Base-by-base conservation (phyloP, 176 grass and related monocot genomes). In the Avena eriantha region DNA sequence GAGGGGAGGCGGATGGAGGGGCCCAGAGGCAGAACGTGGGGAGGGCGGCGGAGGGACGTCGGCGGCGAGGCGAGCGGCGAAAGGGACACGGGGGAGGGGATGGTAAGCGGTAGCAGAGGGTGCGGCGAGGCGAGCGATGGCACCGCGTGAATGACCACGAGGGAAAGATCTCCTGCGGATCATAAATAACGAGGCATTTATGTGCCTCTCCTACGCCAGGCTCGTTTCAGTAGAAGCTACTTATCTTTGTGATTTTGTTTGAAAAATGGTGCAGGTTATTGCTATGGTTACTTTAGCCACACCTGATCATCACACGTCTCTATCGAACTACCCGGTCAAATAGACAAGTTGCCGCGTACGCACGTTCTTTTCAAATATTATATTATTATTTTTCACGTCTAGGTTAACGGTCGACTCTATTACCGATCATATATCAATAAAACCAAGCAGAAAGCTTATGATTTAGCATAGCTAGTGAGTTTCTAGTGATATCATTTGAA, bases 61-160 rank as follows among this genome's bases (percentile, higher is more conserved):
- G 39, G 39, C 39, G 39, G 39, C 39, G 39, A 41, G 39, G 39
- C 39, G 7, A 41, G 39, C 39, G 39, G 39, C 39, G 39, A 41
- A 41, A 41, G 39, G 39, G 39, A 41, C 39, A 41, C 39, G 39
- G 7, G 39, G 39, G 39, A 41, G 39, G 39, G 39, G 39, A 41
- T 41, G 39, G 39, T 41, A 41, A 41, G 39, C 39, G 39, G 39
- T 41, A 41, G 39, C 39, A 41, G 39, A 41, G 39, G 39, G 39
- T 41, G 39, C 39, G 39, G 39, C 39, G 39, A 41, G 39, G 39
- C 39, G 39, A 41, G 39, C 39, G 39, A 41, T 70, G 67, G 21
- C 34, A 70, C 67, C 35, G 68, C 67, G 39, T 72, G 69, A 72
- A 46, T 72, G 19, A 72, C 69, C 39, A 45, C 69, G 69, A 70